Conservation (phyloP, 441 rosid genomes). For the Gossypium armourianum region DNA sequence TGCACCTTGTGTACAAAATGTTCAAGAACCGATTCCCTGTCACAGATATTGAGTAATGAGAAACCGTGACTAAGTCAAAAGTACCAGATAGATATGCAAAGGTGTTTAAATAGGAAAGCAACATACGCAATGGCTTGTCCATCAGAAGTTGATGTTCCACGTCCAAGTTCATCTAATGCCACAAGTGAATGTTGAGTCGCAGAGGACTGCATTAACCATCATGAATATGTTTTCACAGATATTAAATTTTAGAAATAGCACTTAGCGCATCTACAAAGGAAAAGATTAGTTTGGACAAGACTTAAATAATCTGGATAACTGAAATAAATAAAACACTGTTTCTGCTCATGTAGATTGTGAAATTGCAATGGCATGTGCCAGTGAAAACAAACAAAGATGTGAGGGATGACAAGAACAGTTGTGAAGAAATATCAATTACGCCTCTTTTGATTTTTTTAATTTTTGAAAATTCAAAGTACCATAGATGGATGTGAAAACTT, state of each 20-base stretch:
- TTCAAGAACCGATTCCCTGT: slow-evolving; percentile 84
- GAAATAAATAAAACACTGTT: not conserved
- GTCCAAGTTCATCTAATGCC: slow-evolving; percentile 91
- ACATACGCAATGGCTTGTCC: slow-evolving; percentile 96
- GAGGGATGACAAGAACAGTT: not conserved
- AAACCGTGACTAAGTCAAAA: slow-evolving; percentile 4
- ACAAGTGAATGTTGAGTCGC: slow-evolving; percentile 76
- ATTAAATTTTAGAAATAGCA: not conserved
- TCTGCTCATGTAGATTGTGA: not conserved
- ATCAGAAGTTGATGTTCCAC: slow-evolving; percentile 95
- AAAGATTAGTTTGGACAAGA: not conserved
- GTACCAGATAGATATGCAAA: not conserved
- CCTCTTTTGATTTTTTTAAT: not conserved
- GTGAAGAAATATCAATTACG: not conserved
- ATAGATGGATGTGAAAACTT: not conserved
- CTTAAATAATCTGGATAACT: not conserved
- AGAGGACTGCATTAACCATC: slow-evolving; percentile 45
- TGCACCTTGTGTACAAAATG: slow-evolving; percentile 69
- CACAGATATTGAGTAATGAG: slow-evolving; percentile 14
- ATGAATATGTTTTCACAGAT: not conserved
- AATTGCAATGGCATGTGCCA: not conserved
- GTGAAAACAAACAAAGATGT: not conserved
- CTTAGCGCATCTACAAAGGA: not conserved
- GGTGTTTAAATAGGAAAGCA: not conserved
- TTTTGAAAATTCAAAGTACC: not conserved